A percentile compares a stretch with the other conserved stretches of the same genome.
phyloP scores from a whole-genome alignment of 805 yeast species.

The Candida tallmaniae region DNA sequence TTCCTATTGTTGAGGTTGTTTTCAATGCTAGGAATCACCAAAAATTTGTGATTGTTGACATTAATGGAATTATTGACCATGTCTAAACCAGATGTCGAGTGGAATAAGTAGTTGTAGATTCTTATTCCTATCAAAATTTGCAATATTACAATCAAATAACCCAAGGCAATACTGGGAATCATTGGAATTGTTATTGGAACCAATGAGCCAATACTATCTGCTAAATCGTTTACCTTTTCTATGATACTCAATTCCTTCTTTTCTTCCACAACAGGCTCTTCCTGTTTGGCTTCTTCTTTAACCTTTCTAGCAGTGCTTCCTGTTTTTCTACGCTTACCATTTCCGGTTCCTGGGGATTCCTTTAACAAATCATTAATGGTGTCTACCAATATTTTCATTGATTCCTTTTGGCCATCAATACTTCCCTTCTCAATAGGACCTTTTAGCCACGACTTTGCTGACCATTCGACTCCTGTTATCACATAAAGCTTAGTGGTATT shows the following conservation, averaged over 20 bases:
- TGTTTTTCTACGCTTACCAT: constrained; percentile 8
- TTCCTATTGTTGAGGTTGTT: constrained; percentile 23
- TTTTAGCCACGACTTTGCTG: constrained; percentile 74
- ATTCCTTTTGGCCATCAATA: constrained; percentile 65
- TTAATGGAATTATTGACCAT: not conserved
- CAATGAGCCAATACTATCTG: constrained; percentile 19
- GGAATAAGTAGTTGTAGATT: constrained; percentile 1
- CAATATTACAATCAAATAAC: constrained; percentile 15
- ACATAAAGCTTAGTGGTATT: constrained; percentile 51
- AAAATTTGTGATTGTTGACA: constrained; percentile 32
- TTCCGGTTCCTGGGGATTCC: constrained; percentile 4
- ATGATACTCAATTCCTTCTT: constrained; percentile 14
- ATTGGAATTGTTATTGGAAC: constrained; percentile 30
- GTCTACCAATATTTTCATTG: constrained; percentile 45
- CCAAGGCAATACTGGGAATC: constrained; percentile 17
- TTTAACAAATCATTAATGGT: constrained; percentile 40
- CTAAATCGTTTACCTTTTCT: constrained; percentile 17
- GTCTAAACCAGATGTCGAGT: not conserved
- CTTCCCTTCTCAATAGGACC: constrained; percentile 73
- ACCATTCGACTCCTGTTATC: constrained; percentile 61
- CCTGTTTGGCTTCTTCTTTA: constrained; percentile 5
- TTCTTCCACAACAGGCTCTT: constrained; percentile 3
- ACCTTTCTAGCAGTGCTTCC: constrained; percentile 13
- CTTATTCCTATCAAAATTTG: constrained; percentile 10
- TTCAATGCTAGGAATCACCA: constrained; percentile 38